phyloP scores from a whole-genome alignment of 768 basidiomycete species.

The Agaricus blazei region DNA sequence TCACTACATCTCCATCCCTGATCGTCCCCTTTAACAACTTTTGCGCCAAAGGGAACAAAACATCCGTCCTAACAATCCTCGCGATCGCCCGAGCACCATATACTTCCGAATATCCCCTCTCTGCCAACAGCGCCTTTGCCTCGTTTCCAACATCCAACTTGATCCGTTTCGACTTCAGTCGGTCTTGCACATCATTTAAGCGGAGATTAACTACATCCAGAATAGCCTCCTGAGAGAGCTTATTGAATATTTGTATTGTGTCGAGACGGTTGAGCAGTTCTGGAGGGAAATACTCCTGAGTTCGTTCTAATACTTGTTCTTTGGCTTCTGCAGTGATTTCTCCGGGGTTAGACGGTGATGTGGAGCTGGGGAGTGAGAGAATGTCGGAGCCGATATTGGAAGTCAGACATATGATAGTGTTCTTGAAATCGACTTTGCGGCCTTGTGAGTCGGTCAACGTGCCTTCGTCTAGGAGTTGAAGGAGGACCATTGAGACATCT shows the following conservation, averaged over 20 bases:
- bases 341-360: conserved; percentile 36
- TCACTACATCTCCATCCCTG: conserved; percentile 67
- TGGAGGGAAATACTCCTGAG: conserved; percentile 80
- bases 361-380: conserved; percentile 59
- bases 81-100: conserved; percentile 90
- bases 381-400: conserved; percentile 85
- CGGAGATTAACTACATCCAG: conserved; percentile 76
- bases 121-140: conserved; percentile 65
- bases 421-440: conserved; percentile 91
- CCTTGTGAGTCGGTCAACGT: conserved; percentile 88
- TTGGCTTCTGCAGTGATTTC: conserved; percentile 54
- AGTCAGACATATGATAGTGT: conserved; percentile 89
- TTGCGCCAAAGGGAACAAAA: conserved; percentile 78
- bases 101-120: conserved; percentile 74
- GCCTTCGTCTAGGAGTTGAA: conserved; percentile 91
- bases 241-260: conserved; percentile 87
- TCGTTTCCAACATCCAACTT: conserved; percentile 60
- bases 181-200: conserved; percentile 63
- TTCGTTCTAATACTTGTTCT: conserved; percentile 66
- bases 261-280: conserved; percentile 89
- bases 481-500: conserved; percentile 85
- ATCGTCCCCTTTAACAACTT: conserved; percentile 78
- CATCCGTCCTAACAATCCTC: conserved; percentile 76
- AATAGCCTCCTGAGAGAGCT: conserved; percentile 69
- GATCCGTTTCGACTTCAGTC: conserved; percentile 64